Conservation (phyloP, 2,329 filamentous ascomycete genomes). For the Clonostachys solani region DNA sequence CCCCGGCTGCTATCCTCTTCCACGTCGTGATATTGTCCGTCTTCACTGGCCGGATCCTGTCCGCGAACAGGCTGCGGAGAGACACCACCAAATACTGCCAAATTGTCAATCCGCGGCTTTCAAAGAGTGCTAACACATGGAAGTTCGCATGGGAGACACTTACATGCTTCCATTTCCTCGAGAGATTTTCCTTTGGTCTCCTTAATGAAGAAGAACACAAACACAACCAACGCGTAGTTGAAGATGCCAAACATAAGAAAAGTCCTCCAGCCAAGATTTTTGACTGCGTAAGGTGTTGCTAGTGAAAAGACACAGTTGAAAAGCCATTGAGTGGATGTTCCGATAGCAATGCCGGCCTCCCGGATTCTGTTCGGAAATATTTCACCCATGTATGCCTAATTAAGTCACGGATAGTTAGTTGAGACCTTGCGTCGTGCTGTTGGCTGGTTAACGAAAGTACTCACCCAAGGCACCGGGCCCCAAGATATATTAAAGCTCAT, state of each 20-base stretch:
- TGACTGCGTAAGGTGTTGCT: constrained; percentile 40
- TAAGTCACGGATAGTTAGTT: too few relatives aligned
- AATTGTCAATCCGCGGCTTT: too few relatives aligned
- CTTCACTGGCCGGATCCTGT: too few relatives aligned
- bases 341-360: constrained; percentile 42
- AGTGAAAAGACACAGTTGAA: constrained; percentile 46
- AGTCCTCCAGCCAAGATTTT: constrained; percentile 39
- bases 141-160: constrained; percentile 1
- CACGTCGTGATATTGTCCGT: too few relatives aligned
- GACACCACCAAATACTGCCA: too few relatives aligned
- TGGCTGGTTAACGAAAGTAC: too few relatives aligned
- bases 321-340: constrained; percentile 44
- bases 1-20: too few relatives aligned
- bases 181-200: constrained; percentile 36
- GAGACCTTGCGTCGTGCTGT: too few relatives aligned
- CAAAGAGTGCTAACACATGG: too few relatives aligned
- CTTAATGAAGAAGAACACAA: constrained; percentile 35
- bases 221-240: constrained; percentile 37
- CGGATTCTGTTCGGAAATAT: constrained; percentile 48
- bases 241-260: constrained; percentile 46
- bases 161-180: constrained; percentile 31
- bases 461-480: constrained; percentile 45
- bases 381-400: constrained; percentile 30
- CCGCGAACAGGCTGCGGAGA: too few relatives aligned
- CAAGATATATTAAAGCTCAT: constrained; percentile 44